Percentiles rank a stretch among this genome's conserved stretches.
Conservation (phyloP, 208 protist species). For the Naegleria lovaniensis region DNA sequence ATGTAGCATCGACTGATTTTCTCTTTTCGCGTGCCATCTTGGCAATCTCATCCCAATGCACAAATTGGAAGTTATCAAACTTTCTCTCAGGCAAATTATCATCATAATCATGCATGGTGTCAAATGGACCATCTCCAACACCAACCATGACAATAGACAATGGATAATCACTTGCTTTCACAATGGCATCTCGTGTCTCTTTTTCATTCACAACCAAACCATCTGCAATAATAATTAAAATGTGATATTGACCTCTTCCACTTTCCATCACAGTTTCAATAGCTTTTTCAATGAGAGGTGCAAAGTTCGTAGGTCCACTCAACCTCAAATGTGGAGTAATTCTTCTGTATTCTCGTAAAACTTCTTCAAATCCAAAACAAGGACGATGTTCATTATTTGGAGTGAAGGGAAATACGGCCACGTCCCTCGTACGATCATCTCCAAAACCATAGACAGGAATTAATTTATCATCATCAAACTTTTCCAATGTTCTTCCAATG, state of each 20-base stretch:
- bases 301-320: conserved; percentile 54
- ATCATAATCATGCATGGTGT: conserved; percentile 51
- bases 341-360: conserved; percentile 40
- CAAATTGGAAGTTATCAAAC: conserved; percentile 62
- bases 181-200: conserved; percentile 46
- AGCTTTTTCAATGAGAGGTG: conserved; percentile 49
- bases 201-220: conserved; percentile 38
- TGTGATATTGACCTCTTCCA: conserved; percentile 47
- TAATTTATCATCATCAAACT: conserved; percentile 56
- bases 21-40: conserved; percentile 24
- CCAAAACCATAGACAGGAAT: conserved; percentile 54
- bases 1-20: conserved; percentile 35
- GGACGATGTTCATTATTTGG: conserved; percentile 32
- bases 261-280: conserved; percentile 46
- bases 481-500: conserved; percentile 47
- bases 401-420: conserved; percentile 50
- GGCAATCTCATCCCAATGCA: conserved; percentile 41
- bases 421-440: conserved; percentile 46
- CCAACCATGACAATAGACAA: conserved; percentile 53
- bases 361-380: conserved; percentile 40
- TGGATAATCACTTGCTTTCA: conserved; percentile 53
- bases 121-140: conserved; percentile 55
- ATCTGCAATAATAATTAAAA: conserved; percentile 58
- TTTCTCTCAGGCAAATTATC: conserved; percentile 43
- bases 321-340: conserved; percentile 50